Conservation (phyloP, 75 land plant species). For the Adiantum capillusveneris region DNA sequence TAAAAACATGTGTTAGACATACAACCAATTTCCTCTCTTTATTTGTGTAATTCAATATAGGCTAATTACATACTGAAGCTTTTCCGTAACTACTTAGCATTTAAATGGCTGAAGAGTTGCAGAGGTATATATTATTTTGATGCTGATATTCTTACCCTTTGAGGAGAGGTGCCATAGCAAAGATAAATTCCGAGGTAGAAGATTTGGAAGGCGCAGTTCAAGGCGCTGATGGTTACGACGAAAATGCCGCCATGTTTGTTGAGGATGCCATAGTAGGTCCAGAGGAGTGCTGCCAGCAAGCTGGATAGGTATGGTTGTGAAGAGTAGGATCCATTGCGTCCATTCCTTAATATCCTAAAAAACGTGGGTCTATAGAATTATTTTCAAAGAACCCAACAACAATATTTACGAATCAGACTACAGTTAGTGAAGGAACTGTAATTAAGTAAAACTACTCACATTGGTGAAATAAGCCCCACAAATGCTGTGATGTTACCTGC, state of each 20-base stretch:
- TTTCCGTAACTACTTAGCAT: no score
- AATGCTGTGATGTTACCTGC: no score
- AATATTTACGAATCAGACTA: no score
- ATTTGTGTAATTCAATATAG: no score
- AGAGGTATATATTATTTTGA: no score
- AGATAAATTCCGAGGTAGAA: neutral
- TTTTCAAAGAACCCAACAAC: no score
- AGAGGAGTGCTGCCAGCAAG: constrained; percentile 2
- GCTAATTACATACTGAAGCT: no score
- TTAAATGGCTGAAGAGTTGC: no score
- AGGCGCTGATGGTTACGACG: neutral
- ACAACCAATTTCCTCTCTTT: no score
- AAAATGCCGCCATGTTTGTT: neutral
- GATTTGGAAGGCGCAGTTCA: neutral
- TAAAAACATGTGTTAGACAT: no score
- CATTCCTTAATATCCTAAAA: neutral
- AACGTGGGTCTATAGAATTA: constrained; percentile 14
- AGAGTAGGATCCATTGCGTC: neutral
- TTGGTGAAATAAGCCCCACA: neutral
- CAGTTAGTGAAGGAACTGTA: no score
- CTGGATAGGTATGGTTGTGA: neutral
- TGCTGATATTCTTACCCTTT: neutral
- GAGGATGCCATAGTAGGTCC: constrained; percentile 5
- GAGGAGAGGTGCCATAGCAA: neutral
- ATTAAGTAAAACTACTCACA: no score